phyloP scores from a whole-genome alignment of 2,329 filamentous ascomycete genomes.

The Emergomyces pasteurianus region DNA sequence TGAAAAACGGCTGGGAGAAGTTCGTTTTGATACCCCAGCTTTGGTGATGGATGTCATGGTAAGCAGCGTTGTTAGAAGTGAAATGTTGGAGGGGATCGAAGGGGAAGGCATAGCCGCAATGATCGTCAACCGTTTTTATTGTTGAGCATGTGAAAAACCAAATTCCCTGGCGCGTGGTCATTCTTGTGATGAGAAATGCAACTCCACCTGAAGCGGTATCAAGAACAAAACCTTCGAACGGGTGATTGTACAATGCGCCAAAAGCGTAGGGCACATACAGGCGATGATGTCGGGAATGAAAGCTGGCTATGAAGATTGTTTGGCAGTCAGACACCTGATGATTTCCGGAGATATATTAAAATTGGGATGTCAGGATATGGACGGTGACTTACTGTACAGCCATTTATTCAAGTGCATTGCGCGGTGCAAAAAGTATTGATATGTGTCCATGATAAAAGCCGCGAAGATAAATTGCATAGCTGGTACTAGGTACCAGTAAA shows the following conservation, averaged over 20 bases:
- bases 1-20: slow-evolving; percentile 53
- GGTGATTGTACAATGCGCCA: slow-evolving; percentile 93
- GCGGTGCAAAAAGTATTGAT: slow-evolving; percentile 96
- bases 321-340: slow-evolving; percentile 8
- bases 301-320: slow-evolving; percentile 47
- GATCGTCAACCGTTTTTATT: slow-evolving; percentile 94
- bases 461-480: slow-evolving; percentile 64
- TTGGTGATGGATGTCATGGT: slow-evolving; percentile 98
- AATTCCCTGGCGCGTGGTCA: slow-evolving; percentile 80
- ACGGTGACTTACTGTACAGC: slow-evolving; percentile 66
- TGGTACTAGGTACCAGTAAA: slow-evolving; percentile 73
- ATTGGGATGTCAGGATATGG: neutral
- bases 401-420: slow-evolving; percentile 96
- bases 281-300: slow-evolving; percentile 91
- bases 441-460: slow-evolving; percentile 73
- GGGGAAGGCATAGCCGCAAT: slow-evolving; percentile 91
- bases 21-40: slow-evolving; percentile 88
- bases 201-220: slow-evolving; percentile 81
- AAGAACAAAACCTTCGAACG: slow-evolving; percentile 82
- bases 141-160: slow-evolving; percentile 80
- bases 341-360: neutral
- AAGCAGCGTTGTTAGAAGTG: slow-evolving; percentile 88
- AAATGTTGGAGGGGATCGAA: slow-evolving; percentile 89
- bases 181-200: slow-evolving; percentile 65
- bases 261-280: slow-evolving; percentile 97